phyloP scores from a whole-genome alignment of 495 filamentous ascomycete species.

The Aspergillus heteromorphus region DNA sequence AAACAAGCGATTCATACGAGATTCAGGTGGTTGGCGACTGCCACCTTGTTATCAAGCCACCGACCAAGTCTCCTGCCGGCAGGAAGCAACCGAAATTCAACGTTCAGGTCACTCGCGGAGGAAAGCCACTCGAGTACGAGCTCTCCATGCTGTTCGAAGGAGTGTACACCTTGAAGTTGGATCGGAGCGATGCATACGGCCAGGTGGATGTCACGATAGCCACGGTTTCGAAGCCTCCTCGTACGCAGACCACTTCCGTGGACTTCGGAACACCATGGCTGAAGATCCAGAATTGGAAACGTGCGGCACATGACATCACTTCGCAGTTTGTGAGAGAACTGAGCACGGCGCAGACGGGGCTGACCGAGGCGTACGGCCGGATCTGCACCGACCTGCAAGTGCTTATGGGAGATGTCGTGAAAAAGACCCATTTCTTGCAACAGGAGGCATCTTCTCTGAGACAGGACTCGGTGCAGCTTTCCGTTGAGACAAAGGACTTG shows the following conservation, averaged over 20 bases:
- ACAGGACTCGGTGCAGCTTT: conserved; percentile 19
- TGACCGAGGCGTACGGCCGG: conserved; percentile 38
- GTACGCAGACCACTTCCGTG: conserved; percentile 49
- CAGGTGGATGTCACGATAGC: conserved; percentile 52
- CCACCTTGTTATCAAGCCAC: conserved; percentile 56
- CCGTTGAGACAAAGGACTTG: conserved; percentile 17
- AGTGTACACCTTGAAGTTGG: conserved; percentile 52
- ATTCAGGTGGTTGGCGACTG: conserved; percentile 58
- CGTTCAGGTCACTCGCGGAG: conserved; percentile 45
- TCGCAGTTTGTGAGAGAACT: conserved; percentile 41
- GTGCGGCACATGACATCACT: conserved; percentile 38
- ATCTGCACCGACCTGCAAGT: conserved; percentile 47
- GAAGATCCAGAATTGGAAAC: conserved; percentile 53
- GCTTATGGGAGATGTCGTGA: conserved; percentile 43
- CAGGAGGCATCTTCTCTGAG: conserved; percentile 27
- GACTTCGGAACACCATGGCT: conserved; percentile 62
- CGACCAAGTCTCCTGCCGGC: conserved; percentile 39
- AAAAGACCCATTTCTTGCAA: conserved; percentile 33
- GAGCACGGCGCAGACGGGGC: conserved; percentile 37
- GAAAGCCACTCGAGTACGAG: conserved; percentile 39
- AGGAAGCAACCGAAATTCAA: conserved; percentile 48
- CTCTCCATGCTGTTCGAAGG: conserved; percentile 52
- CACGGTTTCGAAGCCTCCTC: conserved; percentile 45
- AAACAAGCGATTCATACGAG: conserved; percentile 42
- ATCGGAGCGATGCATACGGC: conserved; percentile 54